Evolutionary conservation across 108 stramenopile genomes (phyloP), one percentile per base, ranked within the genome.

Genomic region (Bacterosira constricta): DNA sequence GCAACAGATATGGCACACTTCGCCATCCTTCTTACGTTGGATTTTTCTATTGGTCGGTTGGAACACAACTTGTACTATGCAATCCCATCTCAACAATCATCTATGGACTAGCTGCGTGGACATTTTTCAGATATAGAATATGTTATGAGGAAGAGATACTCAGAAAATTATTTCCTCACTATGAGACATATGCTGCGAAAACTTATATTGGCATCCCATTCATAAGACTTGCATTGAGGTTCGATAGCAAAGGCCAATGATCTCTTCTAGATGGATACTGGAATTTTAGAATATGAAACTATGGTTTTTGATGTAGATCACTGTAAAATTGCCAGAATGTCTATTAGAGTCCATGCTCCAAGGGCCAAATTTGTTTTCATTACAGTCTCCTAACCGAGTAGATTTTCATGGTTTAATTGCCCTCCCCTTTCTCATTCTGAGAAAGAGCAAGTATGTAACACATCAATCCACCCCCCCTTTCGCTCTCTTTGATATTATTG

Each of bases 11-110:
- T 79, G 62, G 55, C 21, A 70, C 63, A 49, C 71, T 99, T n/a
- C 92, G 98, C 12, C 98, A 99, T 82, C 97, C 97, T 37, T 91
- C 91, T 10, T 99, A 99, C 70, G 78, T 90, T 21, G 98, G 98
- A 27, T 99, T 97, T 83, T 99, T 87, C 60, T 99, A 94, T 73
- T 99, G 97, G 97, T 83, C 86, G 30, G 60, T 98, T 18, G 96
- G 94, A 8, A 95, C 91, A 25, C 98, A 97, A 71, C 29, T 97
- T 4, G 31, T 98, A 17, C 65, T 98, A 29, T 86, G 90, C 65
- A 98, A 98, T 81, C 74, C 74, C 4, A 10, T 96, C 12, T 85
- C 86, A 56, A 55, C 72, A 12, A 29, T 87, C 4, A 55, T 81
- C 7, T 97, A 92, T 71, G 85, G 88, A 23, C 31, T 69, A 6